phyloP scores from a whole-genome alignment of 257 asterid genomes.

The Misopates orontium region DNA sequence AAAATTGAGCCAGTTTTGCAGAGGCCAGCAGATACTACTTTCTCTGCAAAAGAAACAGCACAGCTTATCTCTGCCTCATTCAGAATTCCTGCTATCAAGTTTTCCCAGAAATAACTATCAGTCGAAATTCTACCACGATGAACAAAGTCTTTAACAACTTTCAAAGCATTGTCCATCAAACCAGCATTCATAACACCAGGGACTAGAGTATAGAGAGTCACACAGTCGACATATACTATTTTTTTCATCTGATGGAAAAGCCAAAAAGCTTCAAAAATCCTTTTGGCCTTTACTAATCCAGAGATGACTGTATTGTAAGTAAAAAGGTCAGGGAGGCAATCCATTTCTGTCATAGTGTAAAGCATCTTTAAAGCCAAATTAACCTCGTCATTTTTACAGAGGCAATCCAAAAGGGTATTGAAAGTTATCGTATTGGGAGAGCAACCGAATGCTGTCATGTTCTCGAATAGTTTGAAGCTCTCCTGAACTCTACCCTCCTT shows the following conservation, averaged over 20 bases:
- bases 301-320: constrained; percentile 79
- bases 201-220: constrained; percentile 67
- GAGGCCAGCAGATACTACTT: constrained; percentile 50
- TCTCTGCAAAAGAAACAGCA: constrained; percentile 65
- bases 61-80: constrained; percentile 59
- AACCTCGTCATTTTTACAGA: constrained; percentile 80
- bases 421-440: constrained; percentile 81
- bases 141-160: constrained; percentile 53
- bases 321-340: constrained; percentile 72
- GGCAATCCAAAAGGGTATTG: constrained; percentile 81
- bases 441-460: constrained; percentile 67
- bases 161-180: constrained; percentile 60
- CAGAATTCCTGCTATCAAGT: constrained; percentile 58
- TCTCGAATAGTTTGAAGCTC: constrained; percentile 62
- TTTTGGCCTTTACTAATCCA: constrained; percentile 71
- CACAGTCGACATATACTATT: constrained; percentile 57
- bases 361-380: constrained; percentile 66
- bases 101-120: constrained; percentile 64
- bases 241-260: constrained; percentile 90
- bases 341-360: constrained; percentile 63
- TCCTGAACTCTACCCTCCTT: constrained; percentile 79
- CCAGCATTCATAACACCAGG: constrained; percentile 82
- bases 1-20: constrained; percentile 69
- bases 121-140: constrained; percentile 28
- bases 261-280: constrained; percentile 83